Evolutionary conservation across 2,329 filamentous ascomycete genomes (phyloP).

Genomic region (Curvularia lunata): DNA sequence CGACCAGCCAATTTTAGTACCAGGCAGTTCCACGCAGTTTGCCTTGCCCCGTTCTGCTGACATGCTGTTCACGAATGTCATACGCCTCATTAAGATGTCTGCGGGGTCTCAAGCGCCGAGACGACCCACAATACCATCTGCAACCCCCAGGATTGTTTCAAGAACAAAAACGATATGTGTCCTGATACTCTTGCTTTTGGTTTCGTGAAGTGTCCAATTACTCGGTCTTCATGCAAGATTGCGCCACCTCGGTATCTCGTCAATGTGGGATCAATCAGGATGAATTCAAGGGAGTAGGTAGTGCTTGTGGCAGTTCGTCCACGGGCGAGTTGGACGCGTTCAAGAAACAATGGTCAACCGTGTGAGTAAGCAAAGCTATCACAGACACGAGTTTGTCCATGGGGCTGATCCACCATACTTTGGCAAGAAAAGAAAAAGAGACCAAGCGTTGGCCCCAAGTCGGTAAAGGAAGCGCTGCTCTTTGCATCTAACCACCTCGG

Average conservation of each 20-base stretch:
- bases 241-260: slow-evolving; percentile 5
- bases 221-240: background rate
- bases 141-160: background rate
- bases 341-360: background rate
- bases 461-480: background rate
- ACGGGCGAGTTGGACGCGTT: background rate
- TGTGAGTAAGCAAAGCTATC: background rate
- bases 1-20: slow-evolving; percentile 5
- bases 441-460: background rate
- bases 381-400: background rate
- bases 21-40: background rate
- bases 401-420: background rate
- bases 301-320: slow-evolving; percentile 3
- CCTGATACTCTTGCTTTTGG: slow-evolving; percentile 11
- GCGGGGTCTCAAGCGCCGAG: background rate
- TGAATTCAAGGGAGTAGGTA: slow-evolving; percentile 16
- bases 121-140: background rate
- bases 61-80: slow-evolving; percentile 6
- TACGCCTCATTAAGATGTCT: slow-evolving; percentile 6
- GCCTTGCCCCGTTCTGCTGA: slow-evolving; percentile 6
- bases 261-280: slow-evolving; percentile 6
- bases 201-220: slow-evolving; percentile 4
- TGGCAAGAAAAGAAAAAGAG: background rate
- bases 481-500: background rate
- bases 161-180: background rate